Evolutionary conservation across 306 rosid genomes (phyloP).

Genomic region (Dalbergia oliveri): DNA sequence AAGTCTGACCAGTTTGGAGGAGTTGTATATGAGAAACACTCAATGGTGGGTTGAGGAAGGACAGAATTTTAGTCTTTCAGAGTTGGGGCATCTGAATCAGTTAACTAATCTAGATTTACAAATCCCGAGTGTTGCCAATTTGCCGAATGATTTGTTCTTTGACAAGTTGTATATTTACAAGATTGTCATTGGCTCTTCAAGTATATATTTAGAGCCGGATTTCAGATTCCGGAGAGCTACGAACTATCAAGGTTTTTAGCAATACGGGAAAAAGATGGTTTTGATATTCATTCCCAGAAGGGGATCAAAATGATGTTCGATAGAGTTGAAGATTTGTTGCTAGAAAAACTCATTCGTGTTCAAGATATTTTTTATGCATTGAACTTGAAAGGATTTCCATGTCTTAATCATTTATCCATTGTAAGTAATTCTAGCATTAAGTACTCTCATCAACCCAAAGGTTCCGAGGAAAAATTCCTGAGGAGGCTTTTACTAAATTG

Average conservation of each 20-base stretch:
- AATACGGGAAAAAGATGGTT: conserved; percentile 20
- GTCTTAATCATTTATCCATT: conserved; percentile 46
- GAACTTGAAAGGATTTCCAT: conserved; percentile 44
- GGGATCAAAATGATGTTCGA: conserved; percentile 48
- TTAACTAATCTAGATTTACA: conserved; percentile 44
- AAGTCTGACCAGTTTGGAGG: conserved; percentile 48
- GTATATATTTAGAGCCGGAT: background rate
- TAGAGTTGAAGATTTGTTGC: conserved; percentile 44
- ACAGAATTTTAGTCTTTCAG: conserved; percentile 40
- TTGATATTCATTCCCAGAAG: conserved; percentile 36
- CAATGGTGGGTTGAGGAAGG: conserved; percentile 39
- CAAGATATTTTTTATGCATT: conserved; percentile 25
- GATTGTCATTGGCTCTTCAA: conserved; percentile 51
- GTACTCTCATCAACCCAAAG: conserved; percentile 34
- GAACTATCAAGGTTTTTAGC: conserved; percentile 41
- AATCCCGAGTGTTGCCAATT: conserved; percentile 15
- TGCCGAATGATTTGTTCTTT: conserved; percentile 43
- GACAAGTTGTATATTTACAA: conserved; percentile 39
- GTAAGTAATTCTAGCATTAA: background rate
- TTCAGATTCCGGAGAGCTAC: conserved; percentile 30
- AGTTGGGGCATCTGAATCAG: conserved; percentile 41
- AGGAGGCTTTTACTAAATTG: conserved; percentile 35
- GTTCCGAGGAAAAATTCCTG: background rate
- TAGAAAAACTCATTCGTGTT: conserved; percentile 40
- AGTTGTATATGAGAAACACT: conserved; percentile 53